These are phyloP conservation scores for Sporothrix protearum DNA, from an alignment of 2,329 filamentous ascomycete genomes.

Conservation along the genomic window DNA sequence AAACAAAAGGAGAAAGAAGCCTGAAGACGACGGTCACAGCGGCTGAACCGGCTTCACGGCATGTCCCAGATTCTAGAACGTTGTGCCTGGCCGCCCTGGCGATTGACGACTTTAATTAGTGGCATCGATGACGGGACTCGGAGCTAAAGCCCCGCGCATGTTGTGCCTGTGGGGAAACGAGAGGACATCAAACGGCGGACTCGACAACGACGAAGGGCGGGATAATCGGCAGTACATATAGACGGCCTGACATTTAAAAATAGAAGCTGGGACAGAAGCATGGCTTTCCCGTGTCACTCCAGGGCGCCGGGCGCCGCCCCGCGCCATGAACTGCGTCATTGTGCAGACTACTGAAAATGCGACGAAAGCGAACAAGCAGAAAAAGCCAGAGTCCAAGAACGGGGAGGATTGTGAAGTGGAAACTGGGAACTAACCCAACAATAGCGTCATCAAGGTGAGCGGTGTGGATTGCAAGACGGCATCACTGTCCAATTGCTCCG, in stretches of 20 bases:
- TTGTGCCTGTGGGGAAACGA: background rate
- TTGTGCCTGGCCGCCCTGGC: background rate
- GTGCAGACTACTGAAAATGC: background rate
- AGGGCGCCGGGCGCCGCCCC: background rate
- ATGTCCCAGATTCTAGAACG: background rate
- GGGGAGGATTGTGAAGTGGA: background rate
- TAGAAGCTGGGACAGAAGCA: background rate
- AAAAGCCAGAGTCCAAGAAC: background rate
- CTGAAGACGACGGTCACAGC: background rate
- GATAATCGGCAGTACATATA: background rate
- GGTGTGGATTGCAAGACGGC: background rate
- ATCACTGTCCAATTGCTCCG: no score
- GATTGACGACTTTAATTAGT: conserved; percentile 1
- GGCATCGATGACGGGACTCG: conserved; percentile 5
- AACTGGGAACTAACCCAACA: background rate
- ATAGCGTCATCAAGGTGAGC: background rate
- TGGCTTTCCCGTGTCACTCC: background rate
- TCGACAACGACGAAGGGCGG: background rate
- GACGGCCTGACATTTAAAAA: background rate
- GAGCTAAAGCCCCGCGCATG: conserved; percentile 6
- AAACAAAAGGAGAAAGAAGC: background rate
- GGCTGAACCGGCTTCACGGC: background rate
- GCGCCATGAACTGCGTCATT: conserved; percentile 13
- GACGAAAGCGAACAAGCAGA: background rate
- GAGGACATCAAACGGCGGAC: background rate